Base-by-base conservation (phyloP, 164 flowering plant genomes). In the Nymphaea colorata region DNA sequence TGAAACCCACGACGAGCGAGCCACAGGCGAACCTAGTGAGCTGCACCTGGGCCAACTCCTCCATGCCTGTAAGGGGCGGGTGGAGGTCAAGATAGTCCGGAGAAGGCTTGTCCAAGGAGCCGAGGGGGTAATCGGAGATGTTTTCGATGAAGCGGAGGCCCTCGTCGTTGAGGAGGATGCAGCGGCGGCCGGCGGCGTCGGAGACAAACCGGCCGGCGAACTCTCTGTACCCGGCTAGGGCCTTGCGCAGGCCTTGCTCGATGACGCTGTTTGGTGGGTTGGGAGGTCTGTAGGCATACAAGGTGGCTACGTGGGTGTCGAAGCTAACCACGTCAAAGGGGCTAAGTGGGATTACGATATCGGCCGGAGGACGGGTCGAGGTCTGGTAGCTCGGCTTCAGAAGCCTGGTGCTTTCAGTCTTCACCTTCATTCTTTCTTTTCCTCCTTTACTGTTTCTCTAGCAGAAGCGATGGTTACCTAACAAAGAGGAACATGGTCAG, bases 11-110 rank as follows among this genome's bases (percentile, higher is more conserved):
- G 53, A 69, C 78, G 59, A 78, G 10, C 2, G 75, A 73, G 17
- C 78, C 79, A 63, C 79, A 79, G 25, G 73, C 42, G 71, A 80
- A 80, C 65, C 79, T 59, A 4, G 80, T 80, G 74, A 80, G 67
- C 45, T 80, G 81, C 51, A 78, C 73, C 64, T 73, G 83, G 8
- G 68, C 66, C 61, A 78, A 14, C 66, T 76, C 79, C 14, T 59
- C 74, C 41, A 74, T 67, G 2, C 79, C 81, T 18, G 71, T 25
- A 16, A 65, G 42, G 17, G 67, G 63, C 14, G 76, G 80, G 61
- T 77, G 77, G 42, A 77, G 62, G 70, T 59, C 69, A 16, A 70
- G 67, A 3, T 71, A 60, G 1, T 69, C 12, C 2, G 72, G 42
- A 3, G 70, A 53, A 10, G 76, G 73, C 15, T 41, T 63, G 12